Evolutionary conservation across 495 filamentous ascomycete genomes (phyloP).

Genomic region (Xylaria grammica): DNA sequence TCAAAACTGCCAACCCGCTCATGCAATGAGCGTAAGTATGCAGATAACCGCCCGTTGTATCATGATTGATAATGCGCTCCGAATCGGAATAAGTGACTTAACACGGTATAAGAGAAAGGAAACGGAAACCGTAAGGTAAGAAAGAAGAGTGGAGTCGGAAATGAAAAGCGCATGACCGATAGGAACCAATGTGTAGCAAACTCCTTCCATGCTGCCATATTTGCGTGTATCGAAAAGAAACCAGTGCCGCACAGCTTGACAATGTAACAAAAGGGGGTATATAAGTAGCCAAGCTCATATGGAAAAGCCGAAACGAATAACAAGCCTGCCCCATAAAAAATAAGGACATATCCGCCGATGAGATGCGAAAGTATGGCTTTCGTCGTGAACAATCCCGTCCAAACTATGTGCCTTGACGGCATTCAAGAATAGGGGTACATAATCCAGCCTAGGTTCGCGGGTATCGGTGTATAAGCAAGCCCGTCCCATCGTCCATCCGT

Average conservation of each 20-base stretch:
- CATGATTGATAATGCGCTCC: constrained; percentile 12
- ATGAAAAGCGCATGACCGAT: neutral
- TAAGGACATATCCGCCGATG: constrained; percentile 10
- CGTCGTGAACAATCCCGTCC: neutral
- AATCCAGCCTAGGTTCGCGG: constrained; percentile 15
- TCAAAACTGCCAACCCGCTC: constrained; percentile 3
- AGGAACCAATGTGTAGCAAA: constrained; percentile 12
- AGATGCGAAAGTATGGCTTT: neutral
- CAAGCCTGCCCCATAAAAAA: constrained; percentile 22
- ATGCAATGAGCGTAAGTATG: constrained; percentile 19
- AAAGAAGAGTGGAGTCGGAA: neutral
- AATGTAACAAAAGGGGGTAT: constrained; percentile 21
- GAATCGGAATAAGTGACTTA: neutral
- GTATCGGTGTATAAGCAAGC: neutral
- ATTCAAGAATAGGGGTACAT: neutral
- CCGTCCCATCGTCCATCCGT: constrained; percentile 2
- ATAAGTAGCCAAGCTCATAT: constrained; percentile 20
- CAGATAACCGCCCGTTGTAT: constrained; percentile 17
- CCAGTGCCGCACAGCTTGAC: constrained; percentile 17
- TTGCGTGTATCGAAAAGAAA: constrained; percentile 23
- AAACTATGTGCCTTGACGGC: neutral
- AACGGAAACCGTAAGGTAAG: neutral
- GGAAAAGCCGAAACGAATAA: constrained; percentile 18
- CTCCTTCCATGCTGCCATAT: constrained; percentile 27
- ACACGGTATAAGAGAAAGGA: constrained; percentile 5